Base-by-base conservation (phyloP, 345 rosid genomes). In the Tarenaya hassleriana region DNA sequence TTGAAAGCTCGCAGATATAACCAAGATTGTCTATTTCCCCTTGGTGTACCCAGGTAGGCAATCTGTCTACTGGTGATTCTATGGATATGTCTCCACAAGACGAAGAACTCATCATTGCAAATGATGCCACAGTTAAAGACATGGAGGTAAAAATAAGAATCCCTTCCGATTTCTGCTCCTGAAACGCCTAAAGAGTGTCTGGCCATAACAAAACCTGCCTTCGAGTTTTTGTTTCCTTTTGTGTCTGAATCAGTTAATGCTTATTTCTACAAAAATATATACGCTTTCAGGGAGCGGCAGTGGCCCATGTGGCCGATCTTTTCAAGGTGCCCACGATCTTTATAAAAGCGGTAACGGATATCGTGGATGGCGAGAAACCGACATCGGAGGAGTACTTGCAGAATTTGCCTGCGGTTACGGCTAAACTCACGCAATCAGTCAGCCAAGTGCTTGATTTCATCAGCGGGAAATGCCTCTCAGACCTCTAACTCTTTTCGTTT, bases 271-370 rank as follows among this genome's bases (percentile, higher is more conserved):
- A n/a, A n/a, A n/a, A n/a, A n/a, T n/a, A n/a, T n/a, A n/a, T n/a
- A n/a, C n/a, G n/a, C n/a, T n/a, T n/a, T 24, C 29, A 94, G 91
- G 97, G 95, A 53, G 95, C 95, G 17, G 94, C 91, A 5, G 72
- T 86, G 50, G 99, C 85, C 8, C 83, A 82, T 24, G 94, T 86
- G 31, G 85, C 94, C 16, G 95, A 78, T 47, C 88, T 88, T 60
- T 55, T 81, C 20, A 78, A 88, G 67, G 83, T 88, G 50, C 99
- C 99, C 20, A 74, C 68, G 31, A 61, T 94, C 49, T 88, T 78
- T 68, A 48, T 94, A 21, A 94, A 94, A 77, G 99, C 90, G 0
- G 89, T 83, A 69, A 88, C 91, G 0, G 95, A 88, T 50, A 52
- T 81, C n/a, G 73, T 86, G 37, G 95, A 88, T 52, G 94, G 84